Conservation (phyloP, 805 yeast species). For the Jamesozyma hellenica region DNA sequence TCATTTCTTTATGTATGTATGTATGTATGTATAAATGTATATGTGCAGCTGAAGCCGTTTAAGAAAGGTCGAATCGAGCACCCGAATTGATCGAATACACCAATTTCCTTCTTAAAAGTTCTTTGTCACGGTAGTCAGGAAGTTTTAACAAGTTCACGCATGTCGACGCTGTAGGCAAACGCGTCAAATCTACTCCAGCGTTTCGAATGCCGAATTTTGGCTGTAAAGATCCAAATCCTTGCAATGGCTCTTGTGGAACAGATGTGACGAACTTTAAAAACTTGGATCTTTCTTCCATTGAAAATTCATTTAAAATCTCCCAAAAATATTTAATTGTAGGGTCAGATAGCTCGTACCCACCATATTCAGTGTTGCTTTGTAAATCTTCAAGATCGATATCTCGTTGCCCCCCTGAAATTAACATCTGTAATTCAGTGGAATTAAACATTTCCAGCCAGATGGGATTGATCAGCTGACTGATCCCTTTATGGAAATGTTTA, state of each 20-base stretch:
- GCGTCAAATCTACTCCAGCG: constrained; percentile 42
- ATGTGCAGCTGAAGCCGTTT: constrained; percentile 2
- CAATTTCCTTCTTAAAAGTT: constrained; percentile 48
- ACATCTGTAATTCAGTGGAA: constrained; percentile 68
- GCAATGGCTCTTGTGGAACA: constrained; percentile 80
- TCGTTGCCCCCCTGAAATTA: constrained; percentile 70
- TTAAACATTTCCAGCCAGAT: constrained; percentile 81
- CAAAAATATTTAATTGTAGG: constrained; percentile 59
- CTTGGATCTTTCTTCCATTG: constrained; percentile 48
- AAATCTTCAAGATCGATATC: constrained; percentile 68
- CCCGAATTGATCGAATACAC: constrained; percentile 70
- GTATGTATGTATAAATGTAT: no score
- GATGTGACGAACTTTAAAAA: constrained; percentile 86
- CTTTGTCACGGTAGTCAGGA: constrained; percentile 68
- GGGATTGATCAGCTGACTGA: constrained; percentile 55
- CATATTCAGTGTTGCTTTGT: constrained; percentile 48
- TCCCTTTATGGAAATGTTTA: constrained; percentile 54
- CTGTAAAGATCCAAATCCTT: constrained; percentile 65
- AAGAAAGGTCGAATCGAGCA: constrained; percentile 81
- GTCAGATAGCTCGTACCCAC: constrained; percentile 49
- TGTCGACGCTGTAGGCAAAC: constrained; percentile 88
- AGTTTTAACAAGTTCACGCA: constrained; percentile 81
- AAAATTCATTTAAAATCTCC: constrained; percentile 64
- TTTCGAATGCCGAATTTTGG: constrained; percentile 78
- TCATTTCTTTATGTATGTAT: no score